Evolutionary conservation across 768 basidiomycete species (phyloP).

Genomic region (Boletus coccyginus): DNA sequence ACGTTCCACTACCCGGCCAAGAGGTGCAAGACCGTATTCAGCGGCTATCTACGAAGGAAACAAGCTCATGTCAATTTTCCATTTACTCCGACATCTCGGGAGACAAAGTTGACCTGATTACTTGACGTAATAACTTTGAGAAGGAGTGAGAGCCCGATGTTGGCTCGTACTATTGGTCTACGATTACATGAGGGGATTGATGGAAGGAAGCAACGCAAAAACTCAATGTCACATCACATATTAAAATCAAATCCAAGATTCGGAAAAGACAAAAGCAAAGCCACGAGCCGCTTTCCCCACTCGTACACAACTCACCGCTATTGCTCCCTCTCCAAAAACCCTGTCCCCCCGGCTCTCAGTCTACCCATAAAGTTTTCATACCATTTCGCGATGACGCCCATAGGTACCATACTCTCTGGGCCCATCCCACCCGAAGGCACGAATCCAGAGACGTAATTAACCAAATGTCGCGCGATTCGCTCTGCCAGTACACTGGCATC

Average conservation of each 20-base stretch:
- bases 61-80: no score
- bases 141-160: no score
- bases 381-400: slow-evolving; percentile 65
- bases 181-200: no score
- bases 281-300: not conserved
- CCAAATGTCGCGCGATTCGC: slow-evolving; percentile 58
- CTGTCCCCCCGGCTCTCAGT: slow-evolving; percentile 53
- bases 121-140: no score
- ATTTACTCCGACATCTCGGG: no score
- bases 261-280: not conserved
- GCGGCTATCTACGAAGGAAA: no score
- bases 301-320: not conserved
- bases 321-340: slow-evolving; percentile 52
- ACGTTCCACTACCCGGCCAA: no score
- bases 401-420: slow-evolving; percentile 55
- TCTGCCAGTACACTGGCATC: slow-evolving; percentile 19
- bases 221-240: no score
- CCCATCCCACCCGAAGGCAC: slow-evolving; percentile 41
- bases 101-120: no score
- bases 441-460: slow-evolving; percentile 75
- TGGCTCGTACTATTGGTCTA: no score
- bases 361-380: slow-evolving; percentile 66
- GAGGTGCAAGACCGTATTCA: no score
- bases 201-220: no score
- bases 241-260: not conserved